Evolutionary conservation across 768 basidiomycete species (phyloP).

Genomic region (Trametes maxima): DNA sequence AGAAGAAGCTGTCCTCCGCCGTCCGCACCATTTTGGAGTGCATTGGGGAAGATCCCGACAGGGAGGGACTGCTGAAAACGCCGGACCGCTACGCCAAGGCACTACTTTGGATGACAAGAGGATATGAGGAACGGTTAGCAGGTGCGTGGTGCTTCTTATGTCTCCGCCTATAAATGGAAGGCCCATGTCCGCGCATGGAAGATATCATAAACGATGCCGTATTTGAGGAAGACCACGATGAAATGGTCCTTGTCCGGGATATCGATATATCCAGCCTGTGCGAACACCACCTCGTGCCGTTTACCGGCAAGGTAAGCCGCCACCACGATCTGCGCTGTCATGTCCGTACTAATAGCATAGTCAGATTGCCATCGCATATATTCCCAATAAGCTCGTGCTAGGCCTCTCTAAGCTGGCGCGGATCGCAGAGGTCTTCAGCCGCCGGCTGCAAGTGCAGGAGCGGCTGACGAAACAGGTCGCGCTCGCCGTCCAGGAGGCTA

Average conservation of each 20-base stretch:
- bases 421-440: slow-evolving; percentile 95
- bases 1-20: slow-evolving; percentile 78
- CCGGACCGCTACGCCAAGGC: slow-evolving; percentile 97
- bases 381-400: slow-evolving; percentile 92
- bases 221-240: slow-evolving; percentile 98
- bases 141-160: slow-evolving; percentile 46
- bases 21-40: slow-evolving; percentile 93
- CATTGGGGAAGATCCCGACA: slow-evolving; percentile 96
- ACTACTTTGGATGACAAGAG: slow-evolving; percentile 98
- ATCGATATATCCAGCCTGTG: slow-evolving; percentile 97
- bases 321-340: background rate
- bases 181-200: slow-evolving; percentile 32
- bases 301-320: slow-evolving; percentile 86
- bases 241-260: slow-evolving; percentile 98
- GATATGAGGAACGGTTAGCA: slow-evolving; percentile 93
- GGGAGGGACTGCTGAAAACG: slow-evolving; percentile 89
- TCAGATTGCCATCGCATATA: slow-evolving; percentile 96
- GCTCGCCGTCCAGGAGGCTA: slow-evolving; percentile 97
- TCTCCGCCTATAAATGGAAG: background rate
- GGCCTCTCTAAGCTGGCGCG: slow-evolving; percentile 96
- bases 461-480: slow-evolving; percentile 97
- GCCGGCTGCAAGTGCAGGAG: slow-evolving; percentile 96
- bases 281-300: slow-evolving; percentile 98
- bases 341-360: background rate
- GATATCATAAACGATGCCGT: slow-evolving; percentile 99